Percentiles rank a stretch among this genome's conserved stretches.
phyloP scores from a whole-genome alignment of 1,139 yeast species.

The Geotrichum siamense region DNA sequence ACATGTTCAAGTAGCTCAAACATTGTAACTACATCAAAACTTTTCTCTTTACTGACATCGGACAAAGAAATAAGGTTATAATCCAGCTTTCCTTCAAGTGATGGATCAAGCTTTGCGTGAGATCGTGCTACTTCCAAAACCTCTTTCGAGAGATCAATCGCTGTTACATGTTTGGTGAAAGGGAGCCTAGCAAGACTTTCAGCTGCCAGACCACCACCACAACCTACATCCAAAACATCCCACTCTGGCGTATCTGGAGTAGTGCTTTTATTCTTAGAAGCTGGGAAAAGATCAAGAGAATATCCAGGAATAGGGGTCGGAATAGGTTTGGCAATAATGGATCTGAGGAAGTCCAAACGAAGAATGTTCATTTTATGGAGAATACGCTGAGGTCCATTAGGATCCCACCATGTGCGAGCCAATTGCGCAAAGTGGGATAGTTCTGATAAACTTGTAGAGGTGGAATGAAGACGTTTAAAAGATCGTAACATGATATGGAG shows the following conservation, averaged over 20 bases:
- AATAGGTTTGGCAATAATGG: constrained; percentile 39
- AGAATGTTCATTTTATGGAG: constrained; percentile 89
- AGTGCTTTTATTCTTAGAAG: constrained; percentile 9
- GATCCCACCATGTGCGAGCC: constrained; percentile 96
- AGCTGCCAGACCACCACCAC: constrained; percentile 92
- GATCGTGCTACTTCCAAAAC: constrained; percentile 71
- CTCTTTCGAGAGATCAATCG: constrained; percentile 78
- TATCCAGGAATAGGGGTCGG: constrained; percentile 58
- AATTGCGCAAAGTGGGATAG: constrained; percentile 72
- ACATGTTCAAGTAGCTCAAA: constrained; percentile 96
- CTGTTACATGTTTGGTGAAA: constrained; percentile 49
- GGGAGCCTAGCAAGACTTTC: constrained; percentile 80
- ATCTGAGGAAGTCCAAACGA: constrained; percentile 70
- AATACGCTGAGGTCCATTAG: constrained; percentile 84
- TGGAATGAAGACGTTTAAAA: constrained; percentile 1
- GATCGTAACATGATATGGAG: neutral
- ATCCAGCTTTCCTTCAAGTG: constrained; percentile 43
- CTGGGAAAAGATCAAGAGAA: constrained; percentile 58
- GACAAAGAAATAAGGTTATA: constrained; percentile 62
- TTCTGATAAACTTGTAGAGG: constrained; percentile 37
- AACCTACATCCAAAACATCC: constrained; percentile 76
- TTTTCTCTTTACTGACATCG: constrained; percentile 35
- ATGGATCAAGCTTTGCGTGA: constrained; percentile 64
- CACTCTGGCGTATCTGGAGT: constrained; percentile 3
- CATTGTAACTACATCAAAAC: constrained; percentile 73